Percentiles rank a stretch among this genome's conserved stretches.
These are phyloP conservation scores for Candida odintsovae DNA, from an alignment of 805 yeast genomes.

Conservation along the genomic window DNA sequence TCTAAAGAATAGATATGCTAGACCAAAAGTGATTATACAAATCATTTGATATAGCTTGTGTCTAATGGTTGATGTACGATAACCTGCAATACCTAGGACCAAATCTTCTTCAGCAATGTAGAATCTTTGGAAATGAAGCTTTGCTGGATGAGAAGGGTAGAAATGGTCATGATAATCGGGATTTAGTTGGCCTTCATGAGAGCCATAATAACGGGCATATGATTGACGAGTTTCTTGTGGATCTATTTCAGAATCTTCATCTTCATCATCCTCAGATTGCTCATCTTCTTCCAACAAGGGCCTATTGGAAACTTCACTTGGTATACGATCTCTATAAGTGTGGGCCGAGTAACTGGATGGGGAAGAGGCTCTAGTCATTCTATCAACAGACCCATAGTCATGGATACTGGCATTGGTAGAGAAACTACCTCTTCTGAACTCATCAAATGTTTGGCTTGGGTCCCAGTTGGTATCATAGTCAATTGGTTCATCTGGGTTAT, in stretches of 20 bases:
- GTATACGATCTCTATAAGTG: conserved; percentile 32
- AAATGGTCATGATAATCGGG: conserved; percentile 38
- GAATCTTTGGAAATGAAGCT: conserved; percentile 62
- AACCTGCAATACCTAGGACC: conserved; percentile 93
- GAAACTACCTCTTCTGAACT: conserved; percentile 31
- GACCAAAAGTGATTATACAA: conserved; percentile 59
- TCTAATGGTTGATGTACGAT: conserved; percentile 46
- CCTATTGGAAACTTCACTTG: conserved; percentile 28
- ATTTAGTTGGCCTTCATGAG: conserved; percentile 15
- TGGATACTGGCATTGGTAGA: conserved; percentile 20
- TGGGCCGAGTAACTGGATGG: conserved; percentile 32
- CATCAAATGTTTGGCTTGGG: conserved; percentile 40
- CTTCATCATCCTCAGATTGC: conserved; percentile 27
- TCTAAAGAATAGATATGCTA: conserved; percentile 64
- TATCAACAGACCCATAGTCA: conserved; percentile 18
- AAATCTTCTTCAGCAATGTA: conserved; percentile 95
- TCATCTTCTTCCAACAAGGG: conserved; percentile 23
- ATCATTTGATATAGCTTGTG: conserved; percentile 43
- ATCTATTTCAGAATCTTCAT: conserved; percentile 26
- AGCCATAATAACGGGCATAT: conserved; percentile 13
- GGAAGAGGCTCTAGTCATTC: conserved; percentile 17
- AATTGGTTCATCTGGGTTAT: conserved; percentile 42
- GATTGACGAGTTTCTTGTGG: conserved; percentile 18
- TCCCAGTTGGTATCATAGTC: conserved; percentile 79
- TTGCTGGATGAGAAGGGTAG: conserved; percentile 38